These are phyloP conservation scores for Meyerozyma carpophila DNA, from an alignment of 1,139 yeast species.

Conservation along the genomic window DNA sequence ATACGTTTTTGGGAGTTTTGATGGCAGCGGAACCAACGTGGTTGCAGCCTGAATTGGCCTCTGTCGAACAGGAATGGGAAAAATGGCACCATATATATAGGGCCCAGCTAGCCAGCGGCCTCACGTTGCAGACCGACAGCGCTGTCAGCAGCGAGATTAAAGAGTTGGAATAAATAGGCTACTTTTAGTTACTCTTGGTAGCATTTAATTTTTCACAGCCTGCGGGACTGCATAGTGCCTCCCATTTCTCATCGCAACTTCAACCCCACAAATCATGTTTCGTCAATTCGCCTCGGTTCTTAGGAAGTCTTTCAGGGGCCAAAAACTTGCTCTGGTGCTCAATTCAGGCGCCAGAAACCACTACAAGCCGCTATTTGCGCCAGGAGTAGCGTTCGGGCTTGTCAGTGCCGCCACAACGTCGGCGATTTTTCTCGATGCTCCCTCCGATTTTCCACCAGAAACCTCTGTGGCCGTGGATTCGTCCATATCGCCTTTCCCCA, in stretches of 20 bases:
- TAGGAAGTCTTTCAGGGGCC: neutral
- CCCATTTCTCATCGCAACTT: neutral
- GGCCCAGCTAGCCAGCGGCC: slow-evolving; percentile 54
- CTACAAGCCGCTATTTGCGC: neutral
- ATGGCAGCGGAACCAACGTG: slow-evolving; percentile 19
- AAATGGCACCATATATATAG: slow-evolving; percentile 33
- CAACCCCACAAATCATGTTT: neutral
- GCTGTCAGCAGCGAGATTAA: slow-evolving; percentile 20
- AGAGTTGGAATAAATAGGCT: neutral
- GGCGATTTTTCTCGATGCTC: neutral
- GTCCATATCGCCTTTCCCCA: slow-evolving; percentile 50
- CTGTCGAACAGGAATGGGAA: slow-evolving; percentile 27
- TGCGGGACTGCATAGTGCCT: neutral
- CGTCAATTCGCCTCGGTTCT: neutral
- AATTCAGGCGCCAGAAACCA: neutral
- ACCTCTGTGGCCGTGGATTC: slow-evolving; percentile 40
- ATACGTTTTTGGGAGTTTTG: slow-evolving; percentile 57
- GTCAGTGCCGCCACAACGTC: neutral
- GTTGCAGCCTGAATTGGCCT: slow-evolving; percentile 17
- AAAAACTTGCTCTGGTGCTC: neutral
- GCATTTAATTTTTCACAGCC: neutral
- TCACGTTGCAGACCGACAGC: slow-evolving; percentile 29
- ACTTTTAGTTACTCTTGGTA: too few species aligned
- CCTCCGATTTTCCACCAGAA: neutral
- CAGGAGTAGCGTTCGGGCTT: neutral